These are phyloP conservation scores for Chenopodium suecicum DNA, from an alignment of 148 eudicot species.

Conservation along the genomic window DNA sequence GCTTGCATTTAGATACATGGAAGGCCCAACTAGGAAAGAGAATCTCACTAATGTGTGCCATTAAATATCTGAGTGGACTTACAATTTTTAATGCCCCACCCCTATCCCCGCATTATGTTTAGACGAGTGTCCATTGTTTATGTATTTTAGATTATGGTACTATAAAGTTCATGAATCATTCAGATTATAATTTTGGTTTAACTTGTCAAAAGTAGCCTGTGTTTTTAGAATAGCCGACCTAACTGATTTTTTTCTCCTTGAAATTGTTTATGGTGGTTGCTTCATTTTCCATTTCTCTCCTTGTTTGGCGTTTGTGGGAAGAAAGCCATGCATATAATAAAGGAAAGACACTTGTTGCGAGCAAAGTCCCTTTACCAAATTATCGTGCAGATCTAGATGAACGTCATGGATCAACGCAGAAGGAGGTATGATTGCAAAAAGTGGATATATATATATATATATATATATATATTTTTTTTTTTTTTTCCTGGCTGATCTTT, in stretches of 20 bases:
- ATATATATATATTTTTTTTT: too few relatives aligned
- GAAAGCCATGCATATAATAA: constrained; percentile 92
- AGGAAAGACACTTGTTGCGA: constrained; percentile 89
- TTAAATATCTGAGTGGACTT: not conserved
- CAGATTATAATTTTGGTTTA: not conserved
- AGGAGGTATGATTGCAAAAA: constrained; percentile 56
- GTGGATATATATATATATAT: not conserved
- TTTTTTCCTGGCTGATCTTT: constrained; percentile 12
- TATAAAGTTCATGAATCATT: not conserved
- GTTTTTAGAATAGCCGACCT: not conserved
- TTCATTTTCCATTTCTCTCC: constrained; percentile 16
- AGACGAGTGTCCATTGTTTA: not conserved
- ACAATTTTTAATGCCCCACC: not conserved
- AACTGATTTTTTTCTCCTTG: not conserved
- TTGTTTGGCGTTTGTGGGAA: constrained; percentile 54
- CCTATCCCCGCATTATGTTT: not conserved
- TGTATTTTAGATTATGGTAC: not conserved
- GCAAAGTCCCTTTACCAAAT: constrained; percentile 88
- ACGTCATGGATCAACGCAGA: constrained; percentile 84
- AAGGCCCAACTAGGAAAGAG: not conserved
- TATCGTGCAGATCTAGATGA: constrained; percentile 97
- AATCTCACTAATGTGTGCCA: not conserved
- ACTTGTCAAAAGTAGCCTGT: not conserved
- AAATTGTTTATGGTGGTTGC: not conserved
- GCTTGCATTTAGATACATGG: not conserved